Evolutionary conservation across 2,329 filamentous ascomycete species (phyloP).

Genomic region (Sporothrix curviconia): DNA sequence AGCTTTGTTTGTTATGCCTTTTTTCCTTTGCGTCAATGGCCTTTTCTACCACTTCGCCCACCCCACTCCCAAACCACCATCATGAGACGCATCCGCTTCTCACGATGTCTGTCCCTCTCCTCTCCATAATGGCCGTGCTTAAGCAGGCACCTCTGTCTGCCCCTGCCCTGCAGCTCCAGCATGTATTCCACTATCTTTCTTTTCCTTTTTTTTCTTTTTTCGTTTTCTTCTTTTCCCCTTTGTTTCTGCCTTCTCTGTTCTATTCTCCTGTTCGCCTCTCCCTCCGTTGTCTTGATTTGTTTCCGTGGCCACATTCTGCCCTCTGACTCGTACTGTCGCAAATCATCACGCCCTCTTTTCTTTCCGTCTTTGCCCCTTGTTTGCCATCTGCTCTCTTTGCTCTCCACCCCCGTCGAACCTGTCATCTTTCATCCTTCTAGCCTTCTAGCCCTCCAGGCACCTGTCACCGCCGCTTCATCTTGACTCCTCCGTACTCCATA

Average conservation of each 20-base stretch:
- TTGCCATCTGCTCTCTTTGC: not conserved
- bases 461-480: not conserved
- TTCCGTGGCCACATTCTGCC: not conserved
- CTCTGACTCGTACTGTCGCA: constrained; percentile 12
- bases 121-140: not conserved
- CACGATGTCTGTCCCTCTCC: not conserved
- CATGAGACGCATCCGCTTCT: constrained; percentile 10
- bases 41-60: not conserved
- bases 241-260: not conserved
- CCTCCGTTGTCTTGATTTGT: not conserved
- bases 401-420: not conserved
- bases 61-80: not conserved
- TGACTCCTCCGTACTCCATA: not conserved
- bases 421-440: no score
- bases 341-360: constrained; percentile 3
- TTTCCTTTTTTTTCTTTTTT: not conserved
- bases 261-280: not conserved
- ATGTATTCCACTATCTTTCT: not conserved
- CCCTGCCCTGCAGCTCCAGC: not conserved
- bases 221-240: not conserved
- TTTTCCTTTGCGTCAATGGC: not conserved
- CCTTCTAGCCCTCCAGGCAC: no score
- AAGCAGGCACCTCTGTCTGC: not conserved
- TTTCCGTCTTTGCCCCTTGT: not conserved
- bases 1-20: constrained; percentile 9